phyloP scores from a whole-genome alignment of 768 basidiomycete genomes.

The Suillus weaverae region DNA sequence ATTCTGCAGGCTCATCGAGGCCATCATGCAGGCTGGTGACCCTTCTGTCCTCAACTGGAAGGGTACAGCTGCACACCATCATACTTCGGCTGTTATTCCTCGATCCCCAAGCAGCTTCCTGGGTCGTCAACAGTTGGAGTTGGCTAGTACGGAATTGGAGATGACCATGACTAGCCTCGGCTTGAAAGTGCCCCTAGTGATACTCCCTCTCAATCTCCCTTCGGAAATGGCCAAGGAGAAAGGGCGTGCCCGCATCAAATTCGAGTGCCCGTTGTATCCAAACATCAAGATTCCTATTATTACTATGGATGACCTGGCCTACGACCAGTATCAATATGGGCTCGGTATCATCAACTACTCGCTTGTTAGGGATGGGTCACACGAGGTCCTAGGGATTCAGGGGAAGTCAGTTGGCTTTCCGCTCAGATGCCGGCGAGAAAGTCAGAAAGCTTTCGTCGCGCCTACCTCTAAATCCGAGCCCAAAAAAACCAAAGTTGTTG shows the following conservation, averaged over 20 bases:
- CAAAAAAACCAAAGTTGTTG: too few relatives aligned
- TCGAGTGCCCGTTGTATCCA: background rate
- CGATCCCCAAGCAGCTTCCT: background rate
- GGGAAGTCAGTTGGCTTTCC: background rate
- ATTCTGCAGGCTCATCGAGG: constrained; percentile 12
- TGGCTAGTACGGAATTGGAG: background rate
- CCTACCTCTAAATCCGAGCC: too few relatives aligned
- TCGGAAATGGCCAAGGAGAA: background rate
- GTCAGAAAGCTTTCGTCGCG: too few relatives aligned
- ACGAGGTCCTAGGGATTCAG: background rate
- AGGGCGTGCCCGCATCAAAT: background rate
- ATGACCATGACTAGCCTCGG: background rate
- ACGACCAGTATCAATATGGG: background rate
- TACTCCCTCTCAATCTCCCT: background rate
- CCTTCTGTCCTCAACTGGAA: constrained; percentile 10
- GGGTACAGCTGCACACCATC: background rate
- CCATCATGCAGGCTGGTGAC: constrained; percentile 9
- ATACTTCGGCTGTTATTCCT: background rate
- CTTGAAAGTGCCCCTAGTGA: background rate
- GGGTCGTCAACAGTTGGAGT: background rate
- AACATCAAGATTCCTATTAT: background rate
- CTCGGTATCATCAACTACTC: background rate
- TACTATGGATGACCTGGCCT: background rate
- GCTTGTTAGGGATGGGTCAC: background rate
- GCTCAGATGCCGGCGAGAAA: background rate